Base-by-base conservation (phyloP, 176 grass and related monocot species). In the Areca catechu region DNA sequence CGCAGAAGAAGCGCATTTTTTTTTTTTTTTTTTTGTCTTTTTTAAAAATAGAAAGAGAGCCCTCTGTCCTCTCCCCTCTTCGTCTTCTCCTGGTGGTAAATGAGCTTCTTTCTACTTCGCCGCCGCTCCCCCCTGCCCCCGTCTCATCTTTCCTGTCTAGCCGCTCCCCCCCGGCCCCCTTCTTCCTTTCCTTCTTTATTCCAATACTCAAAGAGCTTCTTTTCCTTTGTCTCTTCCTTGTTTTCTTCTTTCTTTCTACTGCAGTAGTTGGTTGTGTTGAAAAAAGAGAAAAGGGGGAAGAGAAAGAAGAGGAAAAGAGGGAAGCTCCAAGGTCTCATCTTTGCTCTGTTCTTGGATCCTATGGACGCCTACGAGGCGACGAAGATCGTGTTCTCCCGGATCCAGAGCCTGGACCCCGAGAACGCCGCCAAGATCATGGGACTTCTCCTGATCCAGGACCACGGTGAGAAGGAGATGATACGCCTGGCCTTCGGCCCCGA, bases 401-500 rank as follows among this genome's bases (percentile, higher is more conserved):
- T 95, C 56, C 85, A 79, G 14, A 56, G 56, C 7, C 65, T 95
- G 20, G 82, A 95, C 62, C 85, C 85, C 0, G 82, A 86, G 20
- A 72, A 89, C 62, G 79, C 85, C 14, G 75, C 81, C 34, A 89
- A 77, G 76, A 86, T 95, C 65, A 82, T 95, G 73, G 79, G 89
- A 48, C 34, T 83, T n/a, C 69, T 95, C 1, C 76, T 95, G 53
- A 71, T 80, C 62, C 66, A 83, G 56, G 89, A 95, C 62, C 74
- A 80, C 56, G 63, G 73, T 61, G 76, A 80, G 57, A 79, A 83
- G 79, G 89, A 95, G 24, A 73, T 95, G 72, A 89, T 89, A 64
- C 85, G 85, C 56, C 78, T 95, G 19, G 90, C 90, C 30, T 82
- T 83, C 51, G 85, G 79, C 49, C 90, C 85, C 15, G 90, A 95